These are phyloP conservation scores for Colletotrichum siamense DNA, from an alignment of 2,329 filamentous ascomycete species.

Conservation along the genomic window DNA sequence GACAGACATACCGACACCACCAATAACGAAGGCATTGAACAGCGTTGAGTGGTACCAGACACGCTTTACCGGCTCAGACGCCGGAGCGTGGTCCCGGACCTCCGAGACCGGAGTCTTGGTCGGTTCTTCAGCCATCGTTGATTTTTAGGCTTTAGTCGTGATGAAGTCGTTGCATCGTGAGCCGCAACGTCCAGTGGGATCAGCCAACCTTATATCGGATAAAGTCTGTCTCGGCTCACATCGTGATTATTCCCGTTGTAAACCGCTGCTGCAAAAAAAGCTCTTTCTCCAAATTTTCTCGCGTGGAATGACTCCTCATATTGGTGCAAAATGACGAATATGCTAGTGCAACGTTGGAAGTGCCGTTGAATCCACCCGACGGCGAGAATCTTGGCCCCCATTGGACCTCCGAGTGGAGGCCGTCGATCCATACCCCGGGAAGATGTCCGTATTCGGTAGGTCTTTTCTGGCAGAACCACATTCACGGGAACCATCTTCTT, in stretches of 20 bases:
- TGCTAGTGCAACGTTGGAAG: background rate
- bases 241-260: background rate
- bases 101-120: background rate
- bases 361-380: background rate
- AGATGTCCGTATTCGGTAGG: background rate
- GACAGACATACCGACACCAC: constrained; percentile 43
- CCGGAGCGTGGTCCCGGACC: background rate
- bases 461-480: background rate
- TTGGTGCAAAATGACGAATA: constrained; percentile 12
- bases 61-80: background rate
- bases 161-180: background rate
- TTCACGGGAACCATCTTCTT: background rate
- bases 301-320: background rate
- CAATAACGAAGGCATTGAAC: constrained; percentile 60
- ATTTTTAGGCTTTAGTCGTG: background rate
- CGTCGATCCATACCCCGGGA: background rate
- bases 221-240: background rate
- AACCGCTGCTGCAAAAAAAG: background rate
- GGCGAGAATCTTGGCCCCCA: background rate
- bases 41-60: constrained; percentile 56
- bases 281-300: background rate
- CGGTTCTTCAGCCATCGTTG: constrained; percentile 4
- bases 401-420: background rate
- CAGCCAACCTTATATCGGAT: background rate
- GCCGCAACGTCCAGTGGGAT: background rate